Evolutionary conservation across 805 yeast species (phyloP).

Genomic region (Zygoascus tannicola): DNA sequence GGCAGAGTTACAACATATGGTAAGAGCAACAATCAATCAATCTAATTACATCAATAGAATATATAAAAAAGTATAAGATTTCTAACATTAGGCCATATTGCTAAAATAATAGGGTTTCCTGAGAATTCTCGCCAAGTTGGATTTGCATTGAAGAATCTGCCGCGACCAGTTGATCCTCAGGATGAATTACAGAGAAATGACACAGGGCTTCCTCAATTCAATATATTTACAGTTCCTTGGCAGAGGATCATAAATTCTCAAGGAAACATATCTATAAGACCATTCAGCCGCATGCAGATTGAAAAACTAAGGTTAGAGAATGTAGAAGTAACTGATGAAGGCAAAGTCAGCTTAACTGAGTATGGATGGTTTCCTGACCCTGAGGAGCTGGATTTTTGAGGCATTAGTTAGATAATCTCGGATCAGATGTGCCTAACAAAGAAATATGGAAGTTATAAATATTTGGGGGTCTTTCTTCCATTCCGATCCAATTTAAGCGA

Average conservation of each 20-base stretch:
- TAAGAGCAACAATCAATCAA: slow-evolving; percentile 17
- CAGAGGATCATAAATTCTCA: slow-evolving; percentile 65
- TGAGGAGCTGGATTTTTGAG: slow-evolving; percentile 3
- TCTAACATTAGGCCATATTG: slow-evolving; percentile 47
- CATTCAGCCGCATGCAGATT: slow-evolving; percentile 38
- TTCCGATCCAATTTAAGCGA: too few relatives aligned
- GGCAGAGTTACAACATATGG: slow-evolving; percentile 67
- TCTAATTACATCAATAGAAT: too few relatives aligned
- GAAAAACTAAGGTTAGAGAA: slow-evolving; percentile 36
- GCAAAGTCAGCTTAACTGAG: slow-evolving; percentile 34
- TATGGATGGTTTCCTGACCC: slow-evolving; percentile 63
- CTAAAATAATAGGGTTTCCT: slow-evolving; percentile 52
- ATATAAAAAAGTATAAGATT: neutral
- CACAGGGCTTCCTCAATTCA: slow-evolving; percentile 19
- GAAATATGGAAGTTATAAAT: too few relatives aligned
- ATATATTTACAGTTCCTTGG: slow-evolving; percentile 52
- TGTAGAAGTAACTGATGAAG: slow-evolving; percentile 23
- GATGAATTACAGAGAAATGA: too few relatives aligned
- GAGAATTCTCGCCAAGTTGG: slow-evolving; percentile 70
- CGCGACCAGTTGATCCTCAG: slow-evolving; percentile 18
- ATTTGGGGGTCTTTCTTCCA: too few relatives aligned
- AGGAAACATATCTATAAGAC: slow-evolving; percentile 49
- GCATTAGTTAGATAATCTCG: neutral
- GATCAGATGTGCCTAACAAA: too few relatives aligned
- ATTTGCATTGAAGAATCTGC: slow-evolving; percentile 49